Evolutionary conservation across 139 green algal species (phyloP).

Genomic region (Tetratostichococcus sp.): DNA sequence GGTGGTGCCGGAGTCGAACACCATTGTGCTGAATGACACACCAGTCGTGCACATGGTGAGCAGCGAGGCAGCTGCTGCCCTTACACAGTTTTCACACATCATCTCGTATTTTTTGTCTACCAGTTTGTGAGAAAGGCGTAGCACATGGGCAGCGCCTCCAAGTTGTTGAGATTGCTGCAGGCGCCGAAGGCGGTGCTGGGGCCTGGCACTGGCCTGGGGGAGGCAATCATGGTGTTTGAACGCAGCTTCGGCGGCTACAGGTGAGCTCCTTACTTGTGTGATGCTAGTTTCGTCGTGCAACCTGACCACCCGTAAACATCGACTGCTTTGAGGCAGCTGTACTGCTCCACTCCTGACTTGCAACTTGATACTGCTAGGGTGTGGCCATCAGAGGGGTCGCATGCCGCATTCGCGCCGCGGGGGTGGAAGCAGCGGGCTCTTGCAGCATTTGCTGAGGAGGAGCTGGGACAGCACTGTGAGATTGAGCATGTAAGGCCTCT

Average conservation of each 20-base stretch:
- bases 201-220: conserved; percentile 87
- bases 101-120: no score
- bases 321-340: not conserved
- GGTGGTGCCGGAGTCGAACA: conserved; percentile 43
- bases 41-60: conserved; percentile 32
- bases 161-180: conserved; percentile 19
- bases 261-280: conserved; percentile 17
- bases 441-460: conserved; percentile 52
- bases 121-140: no score
- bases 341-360: no score
- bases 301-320: no score
- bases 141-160: no score
- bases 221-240: conserved; percentile 86
- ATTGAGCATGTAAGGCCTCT: conserved; percentile 58
- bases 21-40: conserved; percentile 61
- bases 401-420: conserved; percentile 81
- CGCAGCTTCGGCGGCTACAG: conserved; percentile 29
- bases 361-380: conserved; percentile 15
- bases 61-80: not conserved
- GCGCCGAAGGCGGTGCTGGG: conserved; percentile 80
- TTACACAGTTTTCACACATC: no score
- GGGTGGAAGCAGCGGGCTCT: conserved; percentile 83
- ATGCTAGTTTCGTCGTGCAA: no score
- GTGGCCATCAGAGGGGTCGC: conserved; percentile 69
- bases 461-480: conserved; percentile 71